Evolutionary conservation across 495 filamentous ascomycete species (phyloP).

Genomic region (Xylaria venustula): DNA sequence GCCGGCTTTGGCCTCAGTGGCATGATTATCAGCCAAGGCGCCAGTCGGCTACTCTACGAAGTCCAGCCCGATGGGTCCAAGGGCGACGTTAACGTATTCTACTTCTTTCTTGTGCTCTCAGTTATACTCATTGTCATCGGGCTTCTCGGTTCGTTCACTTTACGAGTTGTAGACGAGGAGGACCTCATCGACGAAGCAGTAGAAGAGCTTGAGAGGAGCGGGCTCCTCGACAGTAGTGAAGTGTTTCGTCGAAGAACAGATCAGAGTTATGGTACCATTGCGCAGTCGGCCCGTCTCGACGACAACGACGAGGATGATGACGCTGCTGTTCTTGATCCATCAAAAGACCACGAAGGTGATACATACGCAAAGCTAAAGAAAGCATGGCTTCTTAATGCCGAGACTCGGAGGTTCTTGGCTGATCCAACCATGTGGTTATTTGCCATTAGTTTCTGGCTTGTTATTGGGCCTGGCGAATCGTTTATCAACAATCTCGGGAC

Average conservation of each 20-base stretch:
- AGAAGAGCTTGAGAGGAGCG: conserved; percentile 79
- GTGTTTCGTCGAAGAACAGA: conserved; percentile 35
- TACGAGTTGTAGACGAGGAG: conserved; percentile 61
- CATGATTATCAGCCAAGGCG: conserved; percentile 92
- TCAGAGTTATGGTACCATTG: conserved; percentile 38
- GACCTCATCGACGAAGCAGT: conserved; percentile 85
- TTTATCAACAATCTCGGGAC: conserved; percentile 98
- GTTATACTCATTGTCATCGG: conserved; percentile 66
- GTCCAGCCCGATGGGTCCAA: conserved; percentile 54
- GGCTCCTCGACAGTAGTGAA: conserved; percentile 62
- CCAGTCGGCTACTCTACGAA: conserved; percentile 73
- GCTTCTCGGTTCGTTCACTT: conserved; percentile 66
- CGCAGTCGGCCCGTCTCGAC: conserved; percentile 29
- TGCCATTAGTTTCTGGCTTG: conserved; percentile 86
- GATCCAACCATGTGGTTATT: conserved; percentile 96
- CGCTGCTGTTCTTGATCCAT: conserved; percentile 24
- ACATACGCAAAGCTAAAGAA: conserved; percentile 74
- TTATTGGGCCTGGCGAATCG: conserved; percentile 89
- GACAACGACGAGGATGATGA: conserved; percentile 33
- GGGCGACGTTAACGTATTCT: conserved; percentile 82
- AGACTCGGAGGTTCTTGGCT: conserved; percentile 75
- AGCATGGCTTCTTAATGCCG: conserved; percentile 80
- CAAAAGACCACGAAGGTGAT: conserved; percentile 44
- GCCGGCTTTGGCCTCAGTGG: conserved; percentile 88
- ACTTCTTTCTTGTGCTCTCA: conserved; percentile 81